Evolutionary conservation across 768 basidiomycete species (phyloP).

Genomic region (Agrocybe pediades): DNA sequence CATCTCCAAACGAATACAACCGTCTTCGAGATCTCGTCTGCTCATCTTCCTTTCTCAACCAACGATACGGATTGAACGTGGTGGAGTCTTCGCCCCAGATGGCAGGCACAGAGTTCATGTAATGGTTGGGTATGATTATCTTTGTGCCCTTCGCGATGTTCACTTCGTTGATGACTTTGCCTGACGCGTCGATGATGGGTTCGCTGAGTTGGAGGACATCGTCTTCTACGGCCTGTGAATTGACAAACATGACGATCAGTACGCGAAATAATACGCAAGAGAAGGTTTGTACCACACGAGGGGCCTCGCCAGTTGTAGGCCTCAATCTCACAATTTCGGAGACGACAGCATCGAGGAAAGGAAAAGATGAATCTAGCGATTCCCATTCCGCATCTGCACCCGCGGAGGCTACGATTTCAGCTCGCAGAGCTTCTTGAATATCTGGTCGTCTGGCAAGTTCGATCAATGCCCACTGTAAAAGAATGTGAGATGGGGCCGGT

Average conservation of each 20-base stretch:
- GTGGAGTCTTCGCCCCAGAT: conserved; percentile 49
- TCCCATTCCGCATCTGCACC: conserved; percentile 39
- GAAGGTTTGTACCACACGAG: conserved; percentile 27
- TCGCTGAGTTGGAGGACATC: conserved; percentile 37
- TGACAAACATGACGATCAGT: neutral
- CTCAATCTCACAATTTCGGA: conserved; percentile 41
- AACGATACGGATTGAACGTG: conserved; percentile 45
- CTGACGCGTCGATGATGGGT: conserved; percentile 28
- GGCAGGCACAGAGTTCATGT: conserved; percentile 38
- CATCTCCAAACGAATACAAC: conserved; percentile 46
- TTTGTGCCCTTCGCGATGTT: conserved; percentile 39
- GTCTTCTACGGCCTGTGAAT: conserved; percentile 33
- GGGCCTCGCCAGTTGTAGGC: conserved; percentile 29
- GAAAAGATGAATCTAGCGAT: conserved; percentile 32
- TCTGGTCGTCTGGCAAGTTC: conserved; percentile 21
- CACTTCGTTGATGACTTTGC: conserved; percentile 30
- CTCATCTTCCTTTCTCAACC: conserved; percentile 29
- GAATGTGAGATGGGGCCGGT: neutral
- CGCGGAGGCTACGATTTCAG: conserved; percentile 15
- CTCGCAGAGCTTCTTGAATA: conserved; percentile 17
- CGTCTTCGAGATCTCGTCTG: conserved; percentile 37
- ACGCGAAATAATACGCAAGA: neutral
- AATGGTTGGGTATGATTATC: conserved; percentile 37
- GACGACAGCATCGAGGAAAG: conserved; percentile 44
- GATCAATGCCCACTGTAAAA: conserved; percentile 23